Evolutionary conservation across 1,139 yeast genomes (phyloP), one percentile per base, ranked within the genome.

Genomic region (Magnusiomyces starmeri): DNA sequence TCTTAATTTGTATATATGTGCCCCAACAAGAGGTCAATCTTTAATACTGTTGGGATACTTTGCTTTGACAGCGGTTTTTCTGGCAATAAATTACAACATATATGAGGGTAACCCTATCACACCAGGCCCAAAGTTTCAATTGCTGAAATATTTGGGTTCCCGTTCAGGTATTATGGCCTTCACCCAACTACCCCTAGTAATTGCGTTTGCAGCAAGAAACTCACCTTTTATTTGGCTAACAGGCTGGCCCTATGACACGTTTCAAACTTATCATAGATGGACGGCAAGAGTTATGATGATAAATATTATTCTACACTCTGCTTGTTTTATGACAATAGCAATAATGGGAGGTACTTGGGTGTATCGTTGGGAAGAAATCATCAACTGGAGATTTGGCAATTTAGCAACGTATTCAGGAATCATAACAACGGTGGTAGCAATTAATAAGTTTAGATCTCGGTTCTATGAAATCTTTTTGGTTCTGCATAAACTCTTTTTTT

Each of bases 211-310:
- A 0, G 82, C 85, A 14, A 69, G 90, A 56, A 82, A 76, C 62
- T 82, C 82, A 61, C 72, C 82, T 41, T 63, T 83, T 24, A 77
- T 78, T 54, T 65, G 70, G 65, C 49, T 80, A 3, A 81, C 88
- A 0, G 80, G 85, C 21, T 77, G 85, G 80, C 76, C 83, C 25
- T 82, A 78, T 61, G 72, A 83, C 35, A 77, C 84, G 0, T 82
- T 79, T 59, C 81, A 82, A 52, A 68, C 79, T 16, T 78, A 75
- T 59, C 90, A 84, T 62, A 70, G 82, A 50, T 81, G 86, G 85
- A 62, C 77, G 1, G 79, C 87, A 0, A 68, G 87, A 53, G 65
- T 77, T 26, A 65, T 78, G 49, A 72, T 78, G 37, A 52, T 72
- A 0, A 85, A 82, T 58, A 74, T 77, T 0, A 40, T 70, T 1